A percentile compares a stretch with the other conserved stretches of the same genome.
Conservation (phyloP, 1,284 basidiomycete genomes). For the Ceratobasidium sp. region DNA sequence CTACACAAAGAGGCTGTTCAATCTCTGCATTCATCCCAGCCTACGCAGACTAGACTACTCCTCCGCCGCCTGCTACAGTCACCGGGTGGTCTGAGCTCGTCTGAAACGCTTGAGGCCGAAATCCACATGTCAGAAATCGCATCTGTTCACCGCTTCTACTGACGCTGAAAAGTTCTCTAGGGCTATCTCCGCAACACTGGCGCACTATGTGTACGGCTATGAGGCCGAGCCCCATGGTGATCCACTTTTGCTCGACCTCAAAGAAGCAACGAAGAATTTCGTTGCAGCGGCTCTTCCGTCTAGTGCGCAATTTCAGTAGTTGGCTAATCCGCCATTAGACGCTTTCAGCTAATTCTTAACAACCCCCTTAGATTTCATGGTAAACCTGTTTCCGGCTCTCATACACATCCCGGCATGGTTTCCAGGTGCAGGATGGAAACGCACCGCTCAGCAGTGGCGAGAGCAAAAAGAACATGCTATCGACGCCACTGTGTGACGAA, state of each 20-base stretch:
- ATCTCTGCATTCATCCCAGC: constrained; percentile 49
- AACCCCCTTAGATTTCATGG: constrained; percentile 41
- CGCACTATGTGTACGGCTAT: constrained; percentile 29
- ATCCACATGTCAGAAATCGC: not conserved
- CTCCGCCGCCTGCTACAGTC: not conserved
- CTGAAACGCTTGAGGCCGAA: not conserved
- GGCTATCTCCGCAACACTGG: constrained; percentile 14
- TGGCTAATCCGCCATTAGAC: not conserved
- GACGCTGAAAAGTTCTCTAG: not conserved
- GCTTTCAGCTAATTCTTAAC: not conserved
- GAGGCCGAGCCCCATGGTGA: constrained; percentile 38
- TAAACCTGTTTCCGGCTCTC: constrained; percentile 45
- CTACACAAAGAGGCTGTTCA: constrained; percentile 51
- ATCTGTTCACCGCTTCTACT: not conserved
- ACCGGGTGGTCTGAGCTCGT: constrained; percentile 26
- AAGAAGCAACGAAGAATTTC: constrained; percentile 14
- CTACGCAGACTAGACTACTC: constrained; percentile 7
- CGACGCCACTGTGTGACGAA: too few species aligned
- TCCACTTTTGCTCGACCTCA: constrained; percentile 1
- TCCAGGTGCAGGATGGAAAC: constrained; percentile 65
- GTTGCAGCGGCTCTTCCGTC: constrained; percentile 11
- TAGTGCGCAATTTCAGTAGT: constrained; percentile 11
- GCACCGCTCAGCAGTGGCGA: constrained; percentile 62
- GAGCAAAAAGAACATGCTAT: constrained; percentile 46
- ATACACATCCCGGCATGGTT: constrained; percentile 62